Evolutionary conservation across 768 basidiomycete genomes (phyloP).

Genomic region (Pholiota conissans): DNA sequence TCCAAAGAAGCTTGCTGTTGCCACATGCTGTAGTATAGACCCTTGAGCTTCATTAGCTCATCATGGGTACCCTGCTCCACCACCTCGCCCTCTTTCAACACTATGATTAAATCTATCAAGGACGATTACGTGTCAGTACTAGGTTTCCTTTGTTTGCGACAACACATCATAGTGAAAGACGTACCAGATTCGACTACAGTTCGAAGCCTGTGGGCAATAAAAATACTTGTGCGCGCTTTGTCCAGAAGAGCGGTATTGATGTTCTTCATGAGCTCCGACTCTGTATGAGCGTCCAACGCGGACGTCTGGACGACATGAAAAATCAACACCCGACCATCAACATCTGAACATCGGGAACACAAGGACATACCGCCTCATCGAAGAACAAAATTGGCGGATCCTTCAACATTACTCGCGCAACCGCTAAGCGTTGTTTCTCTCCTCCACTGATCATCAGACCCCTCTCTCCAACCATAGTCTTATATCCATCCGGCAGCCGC

Average conservation of each 20-base stretch:
- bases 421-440: constrained; percentile 95
- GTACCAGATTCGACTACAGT: constrained; percentile 89
- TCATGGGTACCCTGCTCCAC: constrained; percentile 95
- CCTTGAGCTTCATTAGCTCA: constrained; percentile 68
- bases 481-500: constrained; percentile 82
- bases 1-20: constrained; percentile 62
- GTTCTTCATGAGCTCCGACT: constrained; percentile 92
- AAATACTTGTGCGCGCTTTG: constrained; percentile 87
- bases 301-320: constrained; percentile 66
- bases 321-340: neutral
- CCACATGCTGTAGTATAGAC: constrained; percentile 85
- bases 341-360: constrained; percentile 7
- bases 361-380: constrained; percentile 85
- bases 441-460: constrained; percentile 99
- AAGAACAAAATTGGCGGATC: constrained; percentile 97
- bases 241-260: constrained; percentile 79
- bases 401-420: constrained; percentile 90
- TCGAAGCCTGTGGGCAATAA: constrained; percentile 91
- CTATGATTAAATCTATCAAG: constrained; percentile 81
- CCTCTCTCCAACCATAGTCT: constrained; percentile 91
- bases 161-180: constrained; percentile 19
- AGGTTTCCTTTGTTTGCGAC: neutral
- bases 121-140: neutral
- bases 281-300: constrained; percentile 92
- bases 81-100: constrained; percentile 87